Evolutionary conservation across 257 asterid genomes (phyloP), one percentile per base, ranked within the genome.

Genomic region (Gentiana straminea): DNA sequence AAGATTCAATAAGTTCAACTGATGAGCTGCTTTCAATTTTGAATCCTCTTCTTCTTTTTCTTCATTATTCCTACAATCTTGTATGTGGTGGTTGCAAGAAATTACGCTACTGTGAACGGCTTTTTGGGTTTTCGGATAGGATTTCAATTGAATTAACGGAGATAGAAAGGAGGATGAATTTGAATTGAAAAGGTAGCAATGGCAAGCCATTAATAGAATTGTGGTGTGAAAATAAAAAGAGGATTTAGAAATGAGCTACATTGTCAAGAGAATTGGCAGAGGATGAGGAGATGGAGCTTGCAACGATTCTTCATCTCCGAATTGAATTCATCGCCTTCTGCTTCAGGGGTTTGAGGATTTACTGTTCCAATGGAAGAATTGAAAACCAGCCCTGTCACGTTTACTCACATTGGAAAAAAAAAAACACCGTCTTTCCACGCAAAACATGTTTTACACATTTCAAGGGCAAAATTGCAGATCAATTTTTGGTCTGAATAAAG

Each of bases 131-230:
- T 64, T 68, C 72, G 68, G 56, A 7, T 7, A 64, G 68, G 61
- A 52, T 60, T 68, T 68, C 57, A 73, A 68, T 65, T 61, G 77
- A 41, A 48, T 62, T 36, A 51, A 55, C 48, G 37, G 60, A 5
- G 60, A 61, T 36, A 70, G 72, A 32, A 69, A 57, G 12, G 79
- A 58, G 55, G 86, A 75, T 53, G 67, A 51, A 68, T 79, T 69
- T 8, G 81, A 64, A 67, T 80, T 70, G 69, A 59, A 70, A 72
- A 73, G 71, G 62, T 51, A 52, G 71, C 62, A 72, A 51, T 58
- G 69, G 65, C 71, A 68, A 35, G 90, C 88, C 92, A 82, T 82
- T 41, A 39, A 51, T 51, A 4, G n/a, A 36, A 60, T 11, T 43
- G 24, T 24, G 24, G 24, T n/a, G 36, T 1, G 6, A 34, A 24